Percentiles rank a stretch among this genome's conserved stretches.
Evolutionary conservation across 2,329 filamentous ascomycete genomes (phyloP).

Genomic region (Calonectria fujianensis): DNA sequence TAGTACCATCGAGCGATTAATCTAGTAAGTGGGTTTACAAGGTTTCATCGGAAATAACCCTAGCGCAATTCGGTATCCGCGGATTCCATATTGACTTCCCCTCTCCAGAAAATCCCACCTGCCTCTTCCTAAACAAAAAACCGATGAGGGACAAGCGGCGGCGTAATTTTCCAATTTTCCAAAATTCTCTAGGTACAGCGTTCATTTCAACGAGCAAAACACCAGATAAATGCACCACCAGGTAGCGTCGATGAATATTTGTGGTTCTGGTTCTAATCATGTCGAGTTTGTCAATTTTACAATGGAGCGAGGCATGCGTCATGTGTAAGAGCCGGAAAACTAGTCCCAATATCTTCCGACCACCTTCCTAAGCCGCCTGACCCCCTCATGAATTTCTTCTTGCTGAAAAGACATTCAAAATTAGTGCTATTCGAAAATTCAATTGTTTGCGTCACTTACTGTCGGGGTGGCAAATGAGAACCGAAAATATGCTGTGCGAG

Average conservation of each 20-base stretch:
- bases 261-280: background rate
- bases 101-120: background rate
- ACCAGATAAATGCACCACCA: background rate
- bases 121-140: background rate
- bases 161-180: background rate
- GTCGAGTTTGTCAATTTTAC: background rate
- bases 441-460: conserved; percentile 43
- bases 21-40: background rate
- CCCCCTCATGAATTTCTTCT: conserved; percentile 31
- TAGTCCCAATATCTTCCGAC: conserved; percentile 31
- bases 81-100: background rate
- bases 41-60: background rate
- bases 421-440: background rate
- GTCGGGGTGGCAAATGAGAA: conserved; percentile 56
- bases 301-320: no score
- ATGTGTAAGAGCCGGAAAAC: background rate
- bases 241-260: background rate
- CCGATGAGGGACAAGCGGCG: background rate
- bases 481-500: conserved; percentile 52
- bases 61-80: background rate
- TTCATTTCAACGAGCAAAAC: background rate
- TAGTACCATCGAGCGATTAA: background rate
- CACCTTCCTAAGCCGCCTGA: conserved; percentile 30
- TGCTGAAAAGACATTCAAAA: background rate
- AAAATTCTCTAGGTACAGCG: background rate